Evolutionary conservation across 2,329 filamentous ascomycete species (phyloP).

Genomic region (Dactylellina leptospora): DNA sequence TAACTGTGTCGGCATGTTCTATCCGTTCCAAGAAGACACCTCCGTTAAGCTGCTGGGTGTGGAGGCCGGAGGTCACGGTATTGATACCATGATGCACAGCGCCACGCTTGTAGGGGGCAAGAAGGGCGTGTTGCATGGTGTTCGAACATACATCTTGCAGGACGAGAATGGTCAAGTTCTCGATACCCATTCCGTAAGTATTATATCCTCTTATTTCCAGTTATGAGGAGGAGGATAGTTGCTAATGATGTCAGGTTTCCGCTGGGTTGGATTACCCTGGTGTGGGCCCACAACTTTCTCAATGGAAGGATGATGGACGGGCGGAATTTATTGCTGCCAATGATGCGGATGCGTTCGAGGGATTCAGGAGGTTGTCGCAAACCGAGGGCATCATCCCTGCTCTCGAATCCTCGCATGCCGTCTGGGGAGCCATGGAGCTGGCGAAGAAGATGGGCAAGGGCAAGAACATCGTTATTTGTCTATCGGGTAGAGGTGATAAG

Average conservation of each 20-base stretch:
- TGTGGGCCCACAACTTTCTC: constrained; percentile 88
- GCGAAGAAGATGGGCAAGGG: constrained; percentile 91
- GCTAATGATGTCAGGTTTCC: constrained; percentile 66
- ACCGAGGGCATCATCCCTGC: constrained; percentile 97
- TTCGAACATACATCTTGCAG: constrained; percentile 94
- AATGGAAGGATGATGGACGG: constrained; percentile 89
- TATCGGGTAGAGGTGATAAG: constrained; percentile 93
- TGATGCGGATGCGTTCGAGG: constrained; percentile 86
- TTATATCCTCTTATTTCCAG: background rate
- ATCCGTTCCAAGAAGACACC: constrained; percentile 86
- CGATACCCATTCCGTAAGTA: constrained; percentile 83
- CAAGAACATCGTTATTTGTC: constrained; percentile 89
- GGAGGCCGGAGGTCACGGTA: constrained; percentile 91
- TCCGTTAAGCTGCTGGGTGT: constrained; percentile 90
- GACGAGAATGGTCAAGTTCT: constrained; percentile 90
- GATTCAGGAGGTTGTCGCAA: constrained; percentile 84
- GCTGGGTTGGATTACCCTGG: constrained; percentile 97
- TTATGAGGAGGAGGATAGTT: background rate
- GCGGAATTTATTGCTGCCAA: constrained; percentile 91
- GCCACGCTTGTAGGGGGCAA: constrained; percentile 86
- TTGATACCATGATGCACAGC: constrained; percentile 84
- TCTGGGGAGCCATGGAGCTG: constrained; percentile 86
- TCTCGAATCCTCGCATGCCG: constrained; percentile 89
- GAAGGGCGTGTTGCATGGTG: constrained; percentile 94
- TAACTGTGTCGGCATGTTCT: constrained; percentile 98